Evolutionary conservation across 352 stramenopile species (phyloP).

Genomic region (Sclerospora graminicola): DNA sequence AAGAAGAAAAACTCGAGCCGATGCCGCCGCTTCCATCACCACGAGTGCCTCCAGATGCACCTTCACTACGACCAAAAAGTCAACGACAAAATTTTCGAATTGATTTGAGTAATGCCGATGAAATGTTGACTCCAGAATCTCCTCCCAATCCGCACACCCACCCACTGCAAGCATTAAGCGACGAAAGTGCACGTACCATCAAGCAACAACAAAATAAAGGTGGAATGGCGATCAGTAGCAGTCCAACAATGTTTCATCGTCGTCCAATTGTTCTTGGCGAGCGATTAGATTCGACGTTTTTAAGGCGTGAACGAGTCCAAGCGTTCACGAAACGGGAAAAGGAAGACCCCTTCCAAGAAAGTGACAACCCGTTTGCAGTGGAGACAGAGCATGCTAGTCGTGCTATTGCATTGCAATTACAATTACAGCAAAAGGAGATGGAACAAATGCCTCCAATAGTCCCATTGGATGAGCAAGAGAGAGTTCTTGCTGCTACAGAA

Average conservation of each 20-base stretch:
- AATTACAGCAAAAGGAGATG: slow-evolving; percentile 8
- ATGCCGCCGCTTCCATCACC: slow-evolving; percentile 41
- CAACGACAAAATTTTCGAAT: background rate
- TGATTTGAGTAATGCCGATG: slow-evolving; percentile 6
- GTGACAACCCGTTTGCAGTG: slow-evolving; percentile 9
- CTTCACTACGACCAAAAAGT: background rate
- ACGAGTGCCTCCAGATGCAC: slow-evolving; percentile 17
- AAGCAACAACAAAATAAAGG: slow-evolving; percentile 10
- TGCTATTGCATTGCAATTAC: slow-evolving; percentile 28
- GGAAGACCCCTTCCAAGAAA: slow-evolving; percentile 6
- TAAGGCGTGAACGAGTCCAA: slow-evolving; percentile 31
- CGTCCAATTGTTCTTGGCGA: slow-evolving; percentile 12
- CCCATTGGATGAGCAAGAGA: slow-evolving; percentile 27
- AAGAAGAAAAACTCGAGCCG: slow-evolving; percentile 33
- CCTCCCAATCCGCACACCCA: slow-evolving; percentile 44
- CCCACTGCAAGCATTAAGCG: slow-evolving; percentile 26
- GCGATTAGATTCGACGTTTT: slow-evolving; percentile 42
- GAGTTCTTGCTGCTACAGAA: slow-evolving; percentile 38
- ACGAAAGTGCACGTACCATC: slow-evolving; percentile 16
- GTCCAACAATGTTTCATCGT: slow-evolving; percentile 4
- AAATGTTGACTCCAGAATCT: slow-evolving; percentile 19
- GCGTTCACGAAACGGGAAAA: slow-evolving; percentile 19
- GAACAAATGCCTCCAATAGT: slow-evolving; percentile 1
- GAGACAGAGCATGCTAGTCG: slow-evolving; percentile 33
- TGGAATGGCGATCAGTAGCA: slow-evolving; percentile 12